These are phyloP conservation scores for Condylostoma magnum DNA, from an alignment of 169 alveolate genomes.

Conservation along the genomic window DNA sequence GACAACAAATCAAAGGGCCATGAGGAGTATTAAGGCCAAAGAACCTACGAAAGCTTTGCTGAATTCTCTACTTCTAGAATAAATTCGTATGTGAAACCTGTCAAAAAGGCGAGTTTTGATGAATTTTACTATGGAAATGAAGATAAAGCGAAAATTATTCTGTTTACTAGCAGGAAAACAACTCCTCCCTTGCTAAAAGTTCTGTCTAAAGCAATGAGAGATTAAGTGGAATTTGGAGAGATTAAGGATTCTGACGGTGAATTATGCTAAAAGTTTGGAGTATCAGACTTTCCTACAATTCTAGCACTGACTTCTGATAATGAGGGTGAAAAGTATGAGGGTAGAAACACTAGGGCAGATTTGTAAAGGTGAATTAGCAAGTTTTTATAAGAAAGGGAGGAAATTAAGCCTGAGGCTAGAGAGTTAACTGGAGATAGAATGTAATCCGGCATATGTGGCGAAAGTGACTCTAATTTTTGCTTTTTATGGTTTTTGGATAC, in stretches of 20 bases:
- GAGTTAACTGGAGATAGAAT: neutral
- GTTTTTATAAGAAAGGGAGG: neutral
- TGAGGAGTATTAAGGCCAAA: slow-evolving; percentile 55
- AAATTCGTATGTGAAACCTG: slow-evolving; percentile 65
- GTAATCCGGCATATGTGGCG: neutral
- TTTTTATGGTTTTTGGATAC: slow-evolving; percentile 22
- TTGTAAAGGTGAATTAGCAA: slow-evolving; percentile 29
- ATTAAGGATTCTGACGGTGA: slow-evolving; percentile 60
- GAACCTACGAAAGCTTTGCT: slow-evolving; percentile 48
- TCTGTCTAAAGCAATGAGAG: slow-evolving; percentile 56
- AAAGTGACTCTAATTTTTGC: neutral
- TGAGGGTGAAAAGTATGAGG: slow-evolving; percentile 49
- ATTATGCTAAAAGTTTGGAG: slow-evolving; percentile 38
- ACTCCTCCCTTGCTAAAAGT: slow-evolving; percentile 76
- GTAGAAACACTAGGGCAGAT: slow-evolving; percentile 54
- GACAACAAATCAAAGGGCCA: slow-evolving; percentile 56
- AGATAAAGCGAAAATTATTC: slow-evolving; percentile 49
- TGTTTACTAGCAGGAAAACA: slow-evolving; percentile 67
- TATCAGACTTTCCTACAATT: slow-evolving; percentile 58
- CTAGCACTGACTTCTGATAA: slow-evolving; percentile 49
- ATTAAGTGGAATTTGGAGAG: slow-evolving; percentile 63
- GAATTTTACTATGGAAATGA: slow-evolving; percentile 51
- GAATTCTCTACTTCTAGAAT: slow-evolving; percentile 58
- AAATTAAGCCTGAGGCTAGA: neutral
- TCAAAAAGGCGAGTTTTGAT: slow-evolving; percentile 59